phyloP scores from a whole-genome alignment of 1,284 basidiomycete species.

The Clitocybe nebularis region DNA sequence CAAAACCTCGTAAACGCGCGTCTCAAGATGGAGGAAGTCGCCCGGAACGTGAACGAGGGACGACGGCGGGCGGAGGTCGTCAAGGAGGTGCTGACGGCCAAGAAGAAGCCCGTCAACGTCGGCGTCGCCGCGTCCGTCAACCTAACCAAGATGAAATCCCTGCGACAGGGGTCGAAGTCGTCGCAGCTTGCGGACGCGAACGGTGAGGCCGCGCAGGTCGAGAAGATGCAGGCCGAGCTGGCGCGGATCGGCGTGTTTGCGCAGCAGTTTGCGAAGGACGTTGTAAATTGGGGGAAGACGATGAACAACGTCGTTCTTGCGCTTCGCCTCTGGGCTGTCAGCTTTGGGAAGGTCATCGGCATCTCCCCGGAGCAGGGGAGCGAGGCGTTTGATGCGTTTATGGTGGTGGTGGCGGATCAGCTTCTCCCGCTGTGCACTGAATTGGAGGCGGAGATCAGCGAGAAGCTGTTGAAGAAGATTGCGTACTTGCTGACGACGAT shows the following conservation, averaged over 20 bases:
- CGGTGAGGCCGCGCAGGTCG: slow-evolving; percentile 55
- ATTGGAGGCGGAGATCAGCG: slow-evolving; percentile 48
- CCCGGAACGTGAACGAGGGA: slow-evolving; percentile 84
- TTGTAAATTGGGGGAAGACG: slow-evolving; percentile 56
- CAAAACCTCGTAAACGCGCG: slow-evolving; percentile 63
- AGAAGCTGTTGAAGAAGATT: slow-evolving; percentile 53
- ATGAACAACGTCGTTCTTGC: slow-evolving; percentile 41
- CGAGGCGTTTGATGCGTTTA: slow-evolving; percentile 75
- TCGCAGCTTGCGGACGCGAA: slow-evolving; percentile 30
- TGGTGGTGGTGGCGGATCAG: slow-evolving; percentile 50
- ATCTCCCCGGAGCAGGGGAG: slow-evolving; percentile 42
- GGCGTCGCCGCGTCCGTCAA: slow-evolving; percentile 54
- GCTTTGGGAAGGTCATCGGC: slow-evolving; percentile 67
- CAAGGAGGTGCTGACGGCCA: slow-evolving; percentile 56
- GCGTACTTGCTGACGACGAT: slow-evolving; percentile 51
- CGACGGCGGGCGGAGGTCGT: slow-evolving; percentile 84
- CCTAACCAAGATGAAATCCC: slow-evolving; percentile 56
- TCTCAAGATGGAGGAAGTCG: slow-evolving; percentile 70
- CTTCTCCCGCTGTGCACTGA: slow-evolving; percentile 49
- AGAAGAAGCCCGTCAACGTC: slow-evolving; percentile 47
- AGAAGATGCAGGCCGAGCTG: slow-evolving; percentile 50
- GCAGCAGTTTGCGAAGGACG: slow-evolving; percentile 53
- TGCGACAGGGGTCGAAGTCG: slow-evolving; percentile 23
- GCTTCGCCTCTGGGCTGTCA: slow-evolving; percentile 56
- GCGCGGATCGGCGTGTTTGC: slow-evolving; percentile 51